Evolutionary conservation across 1,139 yeast species (phyloP).

Genomic region (Blastobotrys capitulatus): DNA sequence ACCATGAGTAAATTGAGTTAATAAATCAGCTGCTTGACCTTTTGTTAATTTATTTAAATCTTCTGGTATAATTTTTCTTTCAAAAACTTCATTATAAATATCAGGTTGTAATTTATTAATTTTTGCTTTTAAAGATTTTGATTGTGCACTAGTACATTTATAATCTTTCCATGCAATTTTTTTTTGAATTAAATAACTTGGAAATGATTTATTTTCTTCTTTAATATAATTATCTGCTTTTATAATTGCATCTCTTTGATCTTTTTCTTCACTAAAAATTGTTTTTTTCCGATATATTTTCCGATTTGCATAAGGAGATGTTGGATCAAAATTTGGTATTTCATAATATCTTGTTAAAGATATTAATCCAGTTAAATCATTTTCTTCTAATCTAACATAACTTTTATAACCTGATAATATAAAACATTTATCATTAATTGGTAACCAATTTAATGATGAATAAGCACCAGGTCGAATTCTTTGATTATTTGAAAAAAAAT

Average conservation of each 20-base stretch:
- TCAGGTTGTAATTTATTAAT: neutral
- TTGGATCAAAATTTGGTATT: slow-evolving; percentile 5
- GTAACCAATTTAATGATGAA: slow-evolving; percentile 19
- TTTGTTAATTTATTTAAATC: neutral
- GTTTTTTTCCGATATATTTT: slow-evolving; percentile 1
- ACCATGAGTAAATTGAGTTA: slow-evolving; percentile 6
- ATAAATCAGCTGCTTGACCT: slow-evolving; percentile 4
- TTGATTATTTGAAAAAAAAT: slow-evolving; percentile 12
- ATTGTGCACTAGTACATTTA: neutral
- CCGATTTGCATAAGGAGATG: neutral
- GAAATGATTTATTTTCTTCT: neutral
- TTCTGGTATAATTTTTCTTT: neutral
- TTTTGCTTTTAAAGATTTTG: neutral
- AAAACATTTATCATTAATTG: slow-evolving; percentile 15
- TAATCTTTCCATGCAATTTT: neutral
- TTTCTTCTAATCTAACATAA: slow-evolving; percentile 17
- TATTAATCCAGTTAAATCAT: neutral
- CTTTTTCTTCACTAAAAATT: neutral
- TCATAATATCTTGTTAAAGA: slow-evolving; percentile 13
- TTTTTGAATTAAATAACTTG: slow-evolving; percentile 3
- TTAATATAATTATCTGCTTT: slow-evolving; percentile 1
- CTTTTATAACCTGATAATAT: slow-evolving; percentile 18
- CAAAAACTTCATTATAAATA: neutral
- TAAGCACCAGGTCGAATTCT: slow-evolving; percentile 6
- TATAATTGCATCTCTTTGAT: neutral